Percentiles rank a stretch among this genome's conserved stretches.
Evolutionary conservation across 2,329 filamentous ascomycete genomes (phyloP).

Genomic region (Purpureocillium lavendulum): DNA sequence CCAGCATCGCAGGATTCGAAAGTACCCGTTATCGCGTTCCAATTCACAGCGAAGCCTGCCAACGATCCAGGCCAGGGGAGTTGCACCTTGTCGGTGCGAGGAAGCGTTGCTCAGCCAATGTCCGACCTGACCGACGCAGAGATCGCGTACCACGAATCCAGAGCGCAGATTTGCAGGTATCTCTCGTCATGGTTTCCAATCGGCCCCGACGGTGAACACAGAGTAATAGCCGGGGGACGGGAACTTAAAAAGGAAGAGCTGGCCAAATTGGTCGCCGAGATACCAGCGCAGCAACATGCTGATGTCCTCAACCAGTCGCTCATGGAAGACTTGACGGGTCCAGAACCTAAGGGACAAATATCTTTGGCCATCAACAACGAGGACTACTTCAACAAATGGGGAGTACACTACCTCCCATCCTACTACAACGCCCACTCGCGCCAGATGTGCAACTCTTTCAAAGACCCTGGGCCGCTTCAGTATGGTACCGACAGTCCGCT

Average conservation of each 20-base stretch:
- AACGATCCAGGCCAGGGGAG: not conserved
- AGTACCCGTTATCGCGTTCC: no score
- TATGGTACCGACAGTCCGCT: constrained; percentile 43
- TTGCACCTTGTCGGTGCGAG: not conserved
- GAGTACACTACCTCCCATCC: constrained; percentile 48
- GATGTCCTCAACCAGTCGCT: constrained; percentile 37
- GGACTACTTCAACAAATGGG: constrained; percentile 41
- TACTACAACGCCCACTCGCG: constrained; percentile 46
- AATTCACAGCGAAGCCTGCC: no score
- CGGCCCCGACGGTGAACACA: constrained; percentile 7
- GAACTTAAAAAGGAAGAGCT: constrained; percentile 20
- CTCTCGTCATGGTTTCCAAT: constrained; percentile 36
- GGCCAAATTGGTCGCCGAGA: constrained; percentile 16
- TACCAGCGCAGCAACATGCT: constrained; percentile 24
- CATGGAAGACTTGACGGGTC: constrained; percentile 37
- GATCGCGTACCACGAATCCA: constrained; percentile 43
- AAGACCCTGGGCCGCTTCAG: constrained; percentile 47
- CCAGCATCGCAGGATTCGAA: not conserved
- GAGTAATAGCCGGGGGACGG: constrained; percentile 3
- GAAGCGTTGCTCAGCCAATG: constrained; percentile 10
- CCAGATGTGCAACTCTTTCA: constrained; percentile 55
- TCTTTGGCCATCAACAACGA: constrained; percentile 32
- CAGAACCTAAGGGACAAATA: constrained; percentile 39
- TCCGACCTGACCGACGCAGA: constrained; percentile 21
- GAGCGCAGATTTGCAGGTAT: constrained; percentile 40